Evolutionary conservation across 2,329 filamentous ascomycete species (phyloP).

Genomic region (Aspergillus calidoustus): DNA sequence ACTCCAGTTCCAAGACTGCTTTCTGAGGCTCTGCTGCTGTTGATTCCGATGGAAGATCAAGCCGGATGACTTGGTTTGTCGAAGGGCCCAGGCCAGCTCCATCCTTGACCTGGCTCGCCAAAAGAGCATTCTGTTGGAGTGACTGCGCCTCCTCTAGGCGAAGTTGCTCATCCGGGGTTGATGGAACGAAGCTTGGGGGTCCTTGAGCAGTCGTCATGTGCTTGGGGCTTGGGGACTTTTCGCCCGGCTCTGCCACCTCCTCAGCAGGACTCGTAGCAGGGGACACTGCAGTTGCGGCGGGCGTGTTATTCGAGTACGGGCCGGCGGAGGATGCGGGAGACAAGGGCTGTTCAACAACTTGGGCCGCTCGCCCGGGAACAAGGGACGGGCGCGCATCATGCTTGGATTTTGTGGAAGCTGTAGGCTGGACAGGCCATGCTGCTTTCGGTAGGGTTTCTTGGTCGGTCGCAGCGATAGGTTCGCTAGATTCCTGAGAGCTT

Average conservation of each 20-base stretch:
- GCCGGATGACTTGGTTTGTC: slow-evolving; percentile 35
- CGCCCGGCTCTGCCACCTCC: slow-evolving; percentile 53
- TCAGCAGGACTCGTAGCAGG: slow-evolving; percentile 76
- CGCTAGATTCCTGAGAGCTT: slow-evolving; percentile 27
- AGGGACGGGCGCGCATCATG: slow-evolving; percentile 35
- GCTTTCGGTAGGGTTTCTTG: slow-evolving; percentile 6
- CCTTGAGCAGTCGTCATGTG: slow-evolving; percentile 28
- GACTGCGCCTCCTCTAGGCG: slow-evolving; percentile 60
- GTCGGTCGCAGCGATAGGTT: not conserved
- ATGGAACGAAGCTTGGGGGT: slow-evolving; percentile 43
- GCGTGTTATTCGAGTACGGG: slow-evolving; percentile 73
- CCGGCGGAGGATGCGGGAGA: slow-evolving; percentile 68
- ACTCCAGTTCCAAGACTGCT: slow-evolving; percentile 19
- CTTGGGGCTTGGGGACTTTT: slow-evolving; percentile 46
- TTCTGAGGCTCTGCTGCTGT: slow-evolving; percentile 26
- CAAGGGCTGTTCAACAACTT: slow-evolving; percentile 43
- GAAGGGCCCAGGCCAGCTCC: slow-evolving; percentile 18
- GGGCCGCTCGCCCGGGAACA: slow-evolving; percentile 28
- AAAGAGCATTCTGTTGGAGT: slow-evolving; percentile 30
- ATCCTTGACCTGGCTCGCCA: slow-evolving; percentile 29
- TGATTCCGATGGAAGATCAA: slow-evolving; percentile 24
- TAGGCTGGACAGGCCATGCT: slow-evolving; percentile 20
- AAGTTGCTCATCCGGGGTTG: slow-evolving; percentile 64
- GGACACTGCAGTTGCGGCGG: slow-evolving; percentile 69
- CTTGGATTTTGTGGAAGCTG: slow-evolving; percentile 31